Base-by-base conservation (phyloP, 768 basidiomycete genomes). In the Boletus tomentosulus region DNA sequence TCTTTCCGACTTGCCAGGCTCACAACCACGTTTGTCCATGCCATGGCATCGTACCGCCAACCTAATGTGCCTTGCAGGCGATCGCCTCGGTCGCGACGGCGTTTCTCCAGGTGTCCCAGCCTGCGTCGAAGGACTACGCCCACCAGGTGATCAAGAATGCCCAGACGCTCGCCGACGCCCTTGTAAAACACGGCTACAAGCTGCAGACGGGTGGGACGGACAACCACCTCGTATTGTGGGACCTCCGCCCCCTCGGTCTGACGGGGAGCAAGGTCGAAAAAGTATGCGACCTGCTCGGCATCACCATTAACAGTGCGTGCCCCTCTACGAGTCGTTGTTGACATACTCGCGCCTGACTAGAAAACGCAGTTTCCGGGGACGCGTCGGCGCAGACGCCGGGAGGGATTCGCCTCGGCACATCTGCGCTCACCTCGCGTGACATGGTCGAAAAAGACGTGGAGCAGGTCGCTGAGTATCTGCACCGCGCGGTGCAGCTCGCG, bases 221-320 rank as follows among this genome's bases (percentile, higher is more conserved):
- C 72, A 98, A 92, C 79, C 97, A 99, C 73, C 85, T 98, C 60
- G 86, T 98, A 46, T 87, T 99, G 46, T 98, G 95, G 96, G 97
- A 98, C 67, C 82, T 98, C 57, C 84, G 97, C 34, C 97, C 97
- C 28, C 79, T 97, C 58, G 89, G 92, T 46, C 76, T 98, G 68
- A 98, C 97, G n/a, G 97, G 97, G 37, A n/a, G n/a, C n/a, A n/a
- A n/a, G n/a, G n/a, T n/a, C n/a, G n/a, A n/a, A n/a, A n/a, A n/a
- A n/a, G n/a, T n/a, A n/a, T n/a, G n/a, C n/a, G n/a, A n/a, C n/a
- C n/a, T n/a, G n/a, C n/a, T n/a, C n/a, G n/a, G n/a, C n/a, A n/a
- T n/a, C n/a, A n/a, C n/a, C n/a, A n/a, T n/a, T n/a, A n/a, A n/a
- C n/a, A n/a, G n/a, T n/a, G n/a, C n/a, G n/a, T n/a, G n/a, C n/a